A percentile compares a stretch with the other conserved stretches of the same genome.
phyloP scores from a whole-genome alignment of 116 monocot species.

The Posidonia oceanica region DNA sequence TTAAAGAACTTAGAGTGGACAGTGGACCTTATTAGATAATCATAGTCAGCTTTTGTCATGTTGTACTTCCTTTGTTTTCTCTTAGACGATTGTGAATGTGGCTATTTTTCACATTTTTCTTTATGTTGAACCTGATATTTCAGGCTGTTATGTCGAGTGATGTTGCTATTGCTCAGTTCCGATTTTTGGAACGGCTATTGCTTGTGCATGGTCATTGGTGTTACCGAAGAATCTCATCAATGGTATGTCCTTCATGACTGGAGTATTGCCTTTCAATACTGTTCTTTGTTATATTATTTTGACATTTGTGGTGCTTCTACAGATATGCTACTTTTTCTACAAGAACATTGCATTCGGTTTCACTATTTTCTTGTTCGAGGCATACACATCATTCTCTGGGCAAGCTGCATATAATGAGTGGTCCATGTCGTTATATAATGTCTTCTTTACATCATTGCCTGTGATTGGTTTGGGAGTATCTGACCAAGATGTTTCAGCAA shows the following conservation, averaged over 20 bases:
- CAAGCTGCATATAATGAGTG: constrained; percentile 30
- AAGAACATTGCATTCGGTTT: constrained; percentile 31
- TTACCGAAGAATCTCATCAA: constrained; percentile 28
- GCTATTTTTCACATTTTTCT: neutral
- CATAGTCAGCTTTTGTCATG: too few relatives aligned
- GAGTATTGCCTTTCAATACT: neutral
- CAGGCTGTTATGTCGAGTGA: constrained; percentile 51
- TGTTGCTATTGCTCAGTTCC: constrained; percentile 37
- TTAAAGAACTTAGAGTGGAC: too few relatives aligned
- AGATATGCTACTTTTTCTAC: constrained; percentile 43
- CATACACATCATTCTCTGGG: constrained; percentile 27
- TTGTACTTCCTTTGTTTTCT: too few relatives aligned
- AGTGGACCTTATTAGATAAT: too few relatives aligned
- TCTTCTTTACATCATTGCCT: constrained; percentile 28
- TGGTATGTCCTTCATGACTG: constrained; percentile 14
- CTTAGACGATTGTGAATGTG: too few relatives aligned
- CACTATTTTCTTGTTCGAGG: constrained; percentile 33
- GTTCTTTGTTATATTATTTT: neutral
- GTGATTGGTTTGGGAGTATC: constrained; percentile 29
- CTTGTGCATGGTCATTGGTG: constrained; percentile 47
- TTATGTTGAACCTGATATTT: neutral
- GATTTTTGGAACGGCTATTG: constrained; percentile 28
- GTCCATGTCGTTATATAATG: constrained; percentile 26
- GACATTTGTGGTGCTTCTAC: constrained; percentile 6
- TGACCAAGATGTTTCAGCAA: constrained; percentile 31